Base-by-base conservation (phyloP, 2,329 filamentous ascomycete genomes). In the Ascocoryne sarcoides region DNA sequence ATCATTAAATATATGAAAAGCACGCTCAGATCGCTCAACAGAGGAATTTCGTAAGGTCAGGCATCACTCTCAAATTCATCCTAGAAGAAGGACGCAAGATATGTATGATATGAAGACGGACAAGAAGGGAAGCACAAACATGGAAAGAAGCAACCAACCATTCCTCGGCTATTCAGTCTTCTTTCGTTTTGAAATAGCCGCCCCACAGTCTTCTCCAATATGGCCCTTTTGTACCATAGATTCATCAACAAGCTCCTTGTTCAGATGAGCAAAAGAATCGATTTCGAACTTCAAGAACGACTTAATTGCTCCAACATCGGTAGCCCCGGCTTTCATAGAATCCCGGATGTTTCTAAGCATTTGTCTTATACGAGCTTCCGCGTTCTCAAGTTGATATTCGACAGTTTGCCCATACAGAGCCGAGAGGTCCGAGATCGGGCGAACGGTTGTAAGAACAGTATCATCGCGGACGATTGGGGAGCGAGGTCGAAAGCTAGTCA, bases 401-500 rank as follows among this genome's bases (percentile, higher is more conserved):
- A 60, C 53, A 28, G 56, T 60, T 47, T 65, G 62, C 12, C 51
- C 54, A 46, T 65, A 65, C 5, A 65, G 49, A 43, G 63, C 61
- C 5, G 57, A 57, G 4, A 62, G 51, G 30, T 65, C 52, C 9
- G 57, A 62, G 21, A 67, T 64, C 3, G 54, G 53, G 14, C 61
- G 54, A 17, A 62, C 57, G 5, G 57, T 62, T 3, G 52, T 58
- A 8, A 65, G 52, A 17, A 62, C 53, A 4, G 60, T 63, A 19
- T 68, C 65, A 36, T 69, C 66, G 4, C 52, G 52, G 14, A 65
- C 43, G 5, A 57, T 45, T 1, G 66, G 63, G 21, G 63, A 58
- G 20, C 57, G 59, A 12, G 66, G 62, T 10, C 67, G 56, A 51
- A 68, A 66, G 0, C 65, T 63, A 2, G 66, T 69, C 9, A 70